Conservation (phyloP, 371 early-diverging fungal species). For the Mortierella sp. region DNA sequence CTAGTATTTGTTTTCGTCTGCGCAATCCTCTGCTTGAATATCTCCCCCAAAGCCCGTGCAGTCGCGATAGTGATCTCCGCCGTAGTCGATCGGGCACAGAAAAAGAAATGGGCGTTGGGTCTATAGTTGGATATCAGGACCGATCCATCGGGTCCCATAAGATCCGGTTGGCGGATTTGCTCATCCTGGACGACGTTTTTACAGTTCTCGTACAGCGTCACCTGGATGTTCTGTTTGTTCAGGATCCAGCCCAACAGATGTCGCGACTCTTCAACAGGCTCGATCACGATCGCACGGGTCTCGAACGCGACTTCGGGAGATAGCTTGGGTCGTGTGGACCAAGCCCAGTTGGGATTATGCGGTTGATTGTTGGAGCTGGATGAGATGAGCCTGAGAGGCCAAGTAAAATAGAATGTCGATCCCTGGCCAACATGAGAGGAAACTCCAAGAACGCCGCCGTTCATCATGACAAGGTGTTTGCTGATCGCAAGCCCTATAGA, state of each 20-base stretch:
- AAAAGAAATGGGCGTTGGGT: slow-evolving; percentile 45
- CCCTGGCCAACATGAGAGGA: slow-evolving; percentile 54
- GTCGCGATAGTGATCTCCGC: slow-evolving; percentile 27
- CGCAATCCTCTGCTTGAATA: slow-evolving; percentile 24
- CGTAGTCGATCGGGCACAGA: slow-evolving; percentile 20
- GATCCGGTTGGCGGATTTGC: slow-evolving; percentile 10
- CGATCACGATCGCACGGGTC: slow-evolving; percentile 34
- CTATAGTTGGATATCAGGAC: slow-evolving; percentile 26
- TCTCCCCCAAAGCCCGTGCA: slow-evolving; percentile 21
- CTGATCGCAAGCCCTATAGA: slow-evolving; percentile 57
- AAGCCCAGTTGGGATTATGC: slow-evolving; percentile 1
- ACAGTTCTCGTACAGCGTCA: slow-evolving; percentile 34
- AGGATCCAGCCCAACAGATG: slow-evolving; percentile 27
- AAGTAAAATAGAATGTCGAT: slow-evolving; percentile 56
- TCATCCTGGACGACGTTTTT: slow-evolving; percentile 41
- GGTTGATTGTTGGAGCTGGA: slow-evolving; percentile 1
- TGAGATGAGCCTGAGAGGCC: slow-evolving; percentile 28
- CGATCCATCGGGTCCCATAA: slow-evolving; percentile 20
- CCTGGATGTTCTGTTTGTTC: slow-evolving; percentile 20
- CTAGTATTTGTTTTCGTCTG: slow-evolving; percentile 4
- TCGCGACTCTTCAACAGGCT: slow-evolving; percentile 34
- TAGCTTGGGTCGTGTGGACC: slow-evolving; percentile 9
- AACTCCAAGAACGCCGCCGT: slow-evolving; percentile 53
- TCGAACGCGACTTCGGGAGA: slow-evolving; percentile 28
- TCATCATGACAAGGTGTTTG: slow-evolving; percentile 57